Base-by-base conservation (phyloP, 805 yeast genomes). In the Starmerella etchellsii region DNA sequence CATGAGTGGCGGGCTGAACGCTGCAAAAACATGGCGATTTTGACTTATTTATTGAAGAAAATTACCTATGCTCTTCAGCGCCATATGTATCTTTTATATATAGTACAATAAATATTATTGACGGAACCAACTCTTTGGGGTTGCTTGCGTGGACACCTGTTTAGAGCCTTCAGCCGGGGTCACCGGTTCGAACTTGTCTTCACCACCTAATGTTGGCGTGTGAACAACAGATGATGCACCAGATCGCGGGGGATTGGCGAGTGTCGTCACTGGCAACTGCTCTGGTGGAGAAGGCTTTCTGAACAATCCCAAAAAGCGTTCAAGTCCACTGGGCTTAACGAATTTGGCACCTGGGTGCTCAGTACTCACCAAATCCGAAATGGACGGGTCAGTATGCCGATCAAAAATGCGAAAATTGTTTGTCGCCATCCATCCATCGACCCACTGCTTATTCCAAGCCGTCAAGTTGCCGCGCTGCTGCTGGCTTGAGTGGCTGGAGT, bases 371-470 rank as follows among this genome's bases (percentile, higher is more conserved):
- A 43, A 23, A 8, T 37, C 30, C 16, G 19, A 33, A 15, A 47
- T 34, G 21, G 26, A 19, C 11, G 32, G 23, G 53, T 79, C 87
- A 0, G 87, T 78, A 37, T 58, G 59, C 21, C 54, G 50, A 47
- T 73, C 65, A 57, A 78, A 81, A 1, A 76, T 61, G 28, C 63
- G 52, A 52, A 63, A 80, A 49, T 75, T 76, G 40, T 64, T 63
- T 0, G 84, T 75, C 20, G 49, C 41, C 47, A 63, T 66, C 81
- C 87, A 81, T 16, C 47, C 54, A 4, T 60, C 58, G 8, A 73
- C 62, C 66, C 73, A 81, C 20, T 58, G 48, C 13, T 44, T 25
- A 40, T 67, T 67, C 52, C 69, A 77, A 19, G 62, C 60, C 31
- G 9, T 19, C 4, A 24, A 5, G 23, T 24, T 10, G 6, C 9